Evolutionary conservation across 75 land plant species (phyloP).

Genomic region (Adiantum capillusveneris): DNA sequence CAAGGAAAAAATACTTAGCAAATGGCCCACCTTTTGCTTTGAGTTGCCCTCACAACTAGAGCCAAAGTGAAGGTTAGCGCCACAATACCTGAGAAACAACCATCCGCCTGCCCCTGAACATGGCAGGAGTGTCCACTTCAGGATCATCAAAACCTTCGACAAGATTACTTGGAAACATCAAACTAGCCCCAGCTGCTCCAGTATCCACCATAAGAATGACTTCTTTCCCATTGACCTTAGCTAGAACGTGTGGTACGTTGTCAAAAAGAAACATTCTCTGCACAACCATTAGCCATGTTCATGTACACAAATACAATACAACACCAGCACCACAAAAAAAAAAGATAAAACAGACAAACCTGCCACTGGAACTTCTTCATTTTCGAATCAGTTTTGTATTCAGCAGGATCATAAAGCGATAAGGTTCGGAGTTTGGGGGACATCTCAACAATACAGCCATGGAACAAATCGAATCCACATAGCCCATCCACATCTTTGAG

Average conservation of each 20-base stretch:
- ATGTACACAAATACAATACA: too few species aligned
- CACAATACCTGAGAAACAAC: constrained; percentile 6
- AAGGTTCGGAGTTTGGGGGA: constrained; percentile 3
- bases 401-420: not conserved
- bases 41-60: too few species aligned
- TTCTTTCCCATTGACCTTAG: constrained; percentile 25
- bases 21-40: too few species aligned
- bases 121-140: constrained; percentile 3
- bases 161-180: constrained; percentile 29
- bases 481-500: constrained; percentile 28
- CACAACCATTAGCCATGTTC: constrained; percentile 4
- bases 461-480: constrained; percentile 32
- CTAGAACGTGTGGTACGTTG: constrained; percentile 33
- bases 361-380: not conserved
- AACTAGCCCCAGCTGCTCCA: constrained; percentile 32
- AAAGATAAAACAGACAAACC: not conserved
- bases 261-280: constrained; percentile 30
- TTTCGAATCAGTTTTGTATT: not conserved
- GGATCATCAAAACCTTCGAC: constrained; percentile 22
- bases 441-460: constrained; percentile 31
- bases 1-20: too few species aligned
- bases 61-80: too few species aligned
- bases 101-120: constrained; percentile 3
- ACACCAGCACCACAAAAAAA: not conserved
- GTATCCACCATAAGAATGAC: constrained; percentile 26